Evolutionary conservation across 2,329 filamentous ascomycete genomes (phyloP), one percentile per base, ranked within the genome.

Genomic region (Lachnellula willkommii): DNA sequence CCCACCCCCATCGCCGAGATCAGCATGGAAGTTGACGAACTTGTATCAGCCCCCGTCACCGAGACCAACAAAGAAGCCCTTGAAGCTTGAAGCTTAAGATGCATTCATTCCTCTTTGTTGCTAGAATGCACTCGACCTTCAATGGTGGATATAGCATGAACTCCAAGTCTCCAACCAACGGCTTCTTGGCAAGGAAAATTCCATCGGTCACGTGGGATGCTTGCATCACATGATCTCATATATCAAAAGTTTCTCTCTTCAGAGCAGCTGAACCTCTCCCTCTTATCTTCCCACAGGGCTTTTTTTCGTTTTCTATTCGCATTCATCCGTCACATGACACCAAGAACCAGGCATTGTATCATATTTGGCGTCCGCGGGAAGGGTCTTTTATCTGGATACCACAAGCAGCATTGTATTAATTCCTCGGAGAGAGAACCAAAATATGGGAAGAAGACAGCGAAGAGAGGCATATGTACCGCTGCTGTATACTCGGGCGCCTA

Each of bases 281-380:
- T 28, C 12, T 35, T 15, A 22, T 32, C 7, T n/a, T n/a, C 37
- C 37, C 37, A 17, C 37, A 9, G 22, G 7, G 17, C 26, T 50
- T 50, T 39, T 39, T 7, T 26, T 50, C 14, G 6, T 50, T 39
- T 40, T 20, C 22, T 40, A 50, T 39, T 26, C 26, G 52, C 46
- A 54, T 54, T 40, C 37, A 40, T 15, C 52, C 35, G 45, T 45
- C 52, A 50, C 26, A 45, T 45, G 42, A 48, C 40, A 35, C 42
- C n/a, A 17, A 40, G 17, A 15, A 3, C 15, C 37, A 17, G 14
- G 52, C 52, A 54, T 50, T 54, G 52, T 54, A 54, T 54, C 46
- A 54, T 54, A 54, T 40, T 40, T 49, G 52, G 52, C 37, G 52
- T 54, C 37, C 47, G 26, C 52, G 47, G 52, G 26, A 45, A 22